Percentiles rank a stretch among this genome's conserved stretches.
Evolutionary conservation across 1,139 yeast species (phyloP).

Genomic region (Lodderomyces oxycetoniae): DNA sequence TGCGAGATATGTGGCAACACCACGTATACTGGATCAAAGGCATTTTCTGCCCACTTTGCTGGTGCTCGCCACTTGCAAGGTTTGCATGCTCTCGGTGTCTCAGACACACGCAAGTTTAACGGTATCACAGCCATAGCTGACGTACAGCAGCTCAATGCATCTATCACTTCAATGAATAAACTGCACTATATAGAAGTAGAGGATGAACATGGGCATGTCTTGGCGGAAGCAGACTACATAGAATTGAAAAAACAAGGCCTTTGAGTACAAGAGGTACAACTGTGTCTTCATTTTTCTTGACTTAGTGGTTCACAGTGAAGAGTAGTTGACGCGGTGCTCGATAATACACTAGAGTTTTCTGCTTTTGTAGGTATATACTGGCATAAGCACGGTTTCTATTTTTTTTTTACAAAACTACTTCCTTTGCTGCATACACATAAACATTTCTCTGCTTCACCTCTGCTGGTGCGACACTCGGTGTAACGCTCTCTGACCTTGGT

Average conservation of each 20-base stretch:
- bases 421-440: constrained; percentile 54
- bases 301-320: no score
- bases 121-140: constrained; percentile 59
- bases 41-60: constrained; percentile 70
- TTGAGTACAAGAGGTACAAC: no score
- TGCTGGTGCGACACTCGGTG: neutral
- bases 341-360: no score
- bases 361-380: no score
- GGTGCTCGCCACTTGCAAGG: constrained; percentile 71
- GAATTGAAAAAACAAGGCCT: constrained; percentile 86
- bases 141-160: constrained; percentile 37
- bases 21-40: constrained; percentile 67
- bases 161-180: no score
- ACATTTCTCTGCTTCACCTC: constrained; percentile 31
- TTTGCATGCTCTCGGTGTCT: constrained; percentile 68
- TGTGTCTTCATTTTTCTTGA: no score
- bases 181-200: constrained; percentile 83
- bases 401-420: no score
- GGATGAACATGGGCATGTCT: constrained; percentile 88
- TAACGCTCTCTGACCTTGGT: constrained; percentile 47
- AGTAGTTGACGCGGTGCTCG: no score
- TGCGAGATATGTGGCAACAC: constrained; percentile 89
- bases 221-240: constrained; percentile 75
- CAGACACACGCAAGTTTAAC: constrained; percentile 46
- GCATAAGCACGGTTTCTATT: no score